phyloP scores from a whole-genome alignment of 495 filamentous ascomycete genomes.

The Emericellopsis terricola region DNA sequence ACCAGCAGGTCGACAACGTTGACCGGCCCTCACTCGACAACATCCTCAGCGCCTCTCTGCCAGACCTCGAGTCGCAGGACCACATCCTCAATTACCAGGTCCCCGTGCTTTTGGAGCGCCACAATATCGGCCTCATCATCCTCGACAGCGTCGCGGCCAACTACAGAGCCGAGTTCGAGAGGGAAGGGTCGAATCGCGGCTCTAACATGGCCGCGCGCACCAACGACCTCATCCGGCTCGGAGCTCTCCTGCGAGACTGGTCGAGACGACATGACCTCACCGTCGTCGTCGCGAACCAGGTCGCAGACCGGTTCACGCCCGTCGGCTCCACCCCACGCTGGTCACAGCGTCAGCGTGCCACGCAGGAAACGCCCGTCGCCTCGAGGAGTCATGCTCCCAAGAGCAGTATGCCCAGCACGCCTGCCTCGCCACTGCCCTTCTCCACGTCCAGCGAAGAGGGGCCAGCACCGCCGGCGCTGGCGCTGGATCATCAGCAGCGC shows the following conservation, averaged over 20 bases:
- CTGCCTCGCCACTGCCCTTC: conserved; percentile 10
- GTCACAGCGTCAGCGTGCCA: conserved; percentile 1
- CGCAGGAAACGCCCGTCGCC: conserved; percentile 21
- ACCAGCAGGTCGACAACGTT: conserved; percentile 19
- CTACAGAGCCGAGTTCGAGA: conserved; percentile 75
- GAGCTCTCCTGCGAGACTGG: conserved; percentile 55
- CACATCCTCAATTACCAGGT: conserved; percentile 87
- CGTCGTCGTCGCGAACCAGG: conserved; percentile 87
- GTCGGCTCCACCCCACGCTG: conserved; percentile 4
- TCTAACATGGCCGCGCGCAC: conserved; percentile 42
- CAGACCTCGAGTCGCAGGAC: conserved; percentile 86
- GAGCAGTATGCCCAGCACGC: conserved; percentile 4
- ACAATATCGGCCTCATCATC: conserved; percentile 62
- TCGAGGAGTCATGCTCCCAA: conserved; percentile 10
- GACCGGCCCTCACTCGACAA: conserved; percentile 45
- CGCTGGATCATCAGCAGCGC: conserved; percentile 73
- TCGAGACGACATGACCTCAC: conserved; percentile 57
- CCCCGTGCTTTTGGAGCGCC: conserved; percentile 59
- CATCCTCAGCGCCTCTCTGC: conserved; percentile 66
- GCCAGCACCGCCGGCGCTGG: conserved; percentile 31
- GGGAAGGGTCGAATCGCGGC: conserved; percentile 11
- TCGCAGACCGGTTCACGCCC: conserved; percentile 61
- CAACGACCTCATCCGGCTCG: conserved; percentile 54
- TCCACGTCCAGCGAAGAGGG: conserved; percentile 12
- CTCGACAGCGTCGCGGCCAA: conserved; percentile 89